Percentiles rank a stretch among this genome's conserved stretches.
Evolutionary conservation across 306 rosid species (phyloP).

Genomic region (Begonia loranthoides): DNA sequence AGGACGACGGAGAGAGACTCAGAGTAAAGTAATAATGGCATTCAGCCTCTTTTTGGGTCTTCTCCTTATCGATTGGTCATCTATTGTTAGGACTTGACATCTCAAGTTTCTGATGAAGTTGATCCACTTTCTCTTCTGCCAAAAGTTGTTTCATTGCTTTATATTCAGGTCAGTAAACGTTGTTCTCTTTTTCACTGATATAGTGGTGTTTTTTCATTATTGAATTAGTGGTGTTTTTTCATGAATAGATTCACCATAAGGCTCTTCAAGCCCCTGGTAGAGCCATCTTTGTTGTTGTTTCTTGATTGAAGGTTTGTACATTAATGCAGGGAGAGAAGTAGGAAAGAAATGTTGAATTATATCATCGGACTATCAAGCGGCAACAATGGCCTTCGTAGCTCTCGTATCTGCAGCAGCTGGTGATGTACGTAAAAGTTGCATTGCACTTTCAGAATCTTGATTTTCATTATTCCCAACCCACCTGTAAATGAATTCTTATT

Average conservation of each 20-base stretch:
- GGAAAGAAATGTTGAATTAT: neutral
- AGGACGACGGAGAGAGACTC: too few relatives aligned
- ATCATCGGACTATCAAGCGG: conserved; percentile 67
- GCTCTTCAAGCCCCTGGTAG: conserved; percentile 99
- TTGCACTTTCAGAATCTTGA: neutral
- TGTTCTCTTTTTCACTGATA: neutral
- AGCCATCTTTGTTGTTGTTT: conserved; percentile 81
- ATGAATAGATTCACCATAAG: conserved; percentile 72
- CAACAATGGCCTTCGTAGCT: conserved; percentile 71
- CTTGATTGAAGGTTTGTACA: conserved; percentile 53
- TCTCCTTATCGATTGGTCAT: too few relatives aligned
- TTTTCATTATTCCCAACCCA: neutral
- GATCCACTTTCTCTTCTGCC: conserved; percentile 82
- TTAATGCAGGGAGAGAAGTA: neutral
- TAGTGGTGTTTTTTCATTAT: too few relatives aligned
- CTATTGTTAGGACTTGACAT: conserved; percentile 51
- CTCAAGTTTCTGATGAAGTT: conserved; percentile 75
- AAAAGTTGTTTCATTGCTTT: conserved; percentile 84
- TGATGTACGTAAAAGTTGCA: conserved; percentile 43
- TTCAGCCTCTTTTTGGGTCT: too few relatives aligned
- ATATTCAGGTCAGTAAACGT: conserved; percentile 52
- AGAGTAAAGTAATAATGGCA: too few relatives aligned
- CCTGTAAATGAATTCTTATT: neutral
- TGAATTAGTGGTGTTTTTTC: too few relatives aligned
- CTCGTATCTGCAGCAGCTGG: conserved; percentile 69